phyloP scores from a whole-genome alignment of 306 rosid genomes.

The Cucumis melo region DNA sequence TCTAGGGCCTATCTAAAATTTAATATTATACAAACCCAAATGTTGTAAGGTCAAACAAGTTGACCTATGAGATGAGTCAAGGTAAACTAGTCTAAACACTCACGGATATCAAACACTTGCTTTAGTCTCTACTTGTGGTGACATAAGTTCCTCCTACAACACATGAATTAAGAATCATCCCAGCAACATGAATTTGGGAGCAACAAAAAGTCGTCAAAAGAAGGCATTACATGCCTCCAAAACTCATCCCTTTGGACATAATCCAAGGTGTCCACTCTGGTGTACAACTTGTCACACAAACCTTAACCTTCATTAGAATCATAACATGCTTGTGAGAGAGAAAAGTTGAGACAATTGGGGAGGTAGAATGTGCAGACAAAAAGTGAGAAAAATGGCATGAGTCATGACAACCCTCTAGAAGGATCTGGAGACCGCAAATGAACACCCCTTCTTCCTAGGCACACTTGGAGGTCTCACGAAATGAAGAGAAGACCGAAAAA shows the following conservation, averaged over 20 bases:
- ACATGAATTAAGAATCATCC: too few species aligned
- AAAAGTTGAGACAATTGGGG: neutral
- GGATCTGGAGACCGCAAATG: neutral
- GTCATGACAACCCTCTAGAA: neutral
- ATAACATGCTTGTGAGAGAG: neutral
- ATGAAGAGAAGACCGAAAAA: neutral
- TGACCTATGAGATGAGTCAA: too few species aligned
- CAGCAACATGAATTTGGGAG: too few species aligned
- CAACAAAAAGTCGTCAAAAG: too few species aligned
- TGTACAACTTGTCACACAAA: neutral
- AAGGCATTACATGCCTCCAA: too few species aligned
- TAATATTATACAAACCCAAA: too few species aligned
- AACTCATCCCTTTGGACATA: neutral
- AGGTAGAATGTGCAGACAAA: neutral
- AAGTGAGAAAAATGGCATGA: neutral
- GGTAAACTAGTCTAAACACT: too few species aligned
- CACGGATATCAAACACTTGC: too few species aligned
- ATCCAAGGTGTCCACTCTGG: neutral
- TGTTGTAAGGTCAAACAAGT: too few species aligned
- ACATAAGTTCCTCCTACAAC: too few species aligned
- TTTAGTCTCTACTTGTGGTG: too few species aligned
- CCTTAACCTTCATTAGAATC: neutral
- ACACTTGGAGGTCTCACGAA: neutral
- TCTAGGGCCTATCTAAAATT: too few species aligned
- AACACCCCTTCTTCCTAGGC: neutral